Base-by-base conservation (phyloP, 2,329 filamentous ascomycete species). In the Pyrenophora seminiperda region DNA sequence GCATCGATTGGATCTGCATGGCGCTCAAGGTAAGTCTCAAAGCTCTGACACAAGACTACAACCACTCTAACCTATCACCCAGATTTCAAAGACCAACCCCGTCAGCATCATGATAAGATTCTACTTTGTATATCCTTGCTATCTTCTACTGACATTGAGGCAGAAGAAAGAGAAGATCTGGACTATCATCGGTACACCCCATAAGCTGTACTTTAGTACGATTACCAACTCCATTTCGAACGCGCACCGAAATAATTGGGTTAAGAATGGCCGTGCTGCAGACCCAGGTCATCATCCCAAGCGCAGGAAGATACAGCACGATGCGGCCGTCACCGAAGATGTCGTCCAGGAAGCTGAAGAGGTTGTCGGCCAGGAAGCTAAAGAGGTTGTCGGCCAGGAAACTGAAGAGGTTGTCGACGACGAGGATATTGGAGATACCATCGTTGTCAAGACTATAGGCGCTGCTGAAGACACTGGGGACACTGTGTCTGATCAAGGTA, bases 151-250 rank as follows among this genome's bases (percentile, higher is more conserved):
- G 15, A 57, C n/a, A 10, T 13, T 3, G 10, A 9, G 4, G 5
- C 15, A 57, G 54, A 58, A 56, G 32, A 24, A 56, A 14, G 53
- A 58, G 15, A 58, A 58, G 36, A 37, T 29, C 9, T 54, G 50
- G 53, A 45, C 39, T 7, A 44, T 43, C 3, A 37, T 58, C 18
- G 53, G 56, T 22, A 49, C 55, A 4, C 55, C 55, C 7, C 55
- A 58, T n/a, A 58, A 53, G 41, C 40, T 58, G 14, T 50, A 50
- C 30, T 40, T 32, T 10, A 48, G 41, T 41, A 53, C 42, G 9
- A n/a, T 53, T 7, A 37, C 42, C 34, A 56, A 58, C 24, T 30
- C 22, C 10, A 14, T 48, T 7, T 55, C 55, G 3, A 58, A 58
- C n/a, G 45, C 24, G 2, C 22, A 50, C 19, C 52, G 55, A 10